Base-by-base conservation (phyloP, 1,284 basidiomycete species). In the Neonothopanus nambi region DNA sequence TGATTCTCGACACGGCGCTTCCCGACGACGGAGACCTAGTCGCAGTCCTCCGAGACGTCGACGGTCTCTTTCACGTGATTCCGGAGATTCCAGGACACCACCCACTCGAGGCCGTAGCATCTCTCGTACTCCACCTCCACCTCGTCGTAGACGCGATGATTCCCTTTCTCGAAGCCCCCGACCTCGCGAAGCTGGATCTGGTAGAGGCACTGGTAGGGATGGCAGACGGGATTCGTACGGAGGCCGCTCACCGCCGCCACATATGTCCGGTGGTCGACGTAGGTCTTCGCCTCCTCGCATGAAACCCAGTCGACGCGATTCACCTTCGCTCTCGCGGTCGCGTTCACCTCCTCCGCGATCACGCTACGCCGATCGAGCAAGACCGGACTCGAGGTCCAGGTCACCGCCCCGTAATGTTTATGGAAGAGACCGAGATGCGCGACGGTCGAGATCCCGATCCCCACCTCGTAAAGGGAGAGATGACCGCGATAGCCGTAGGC, bases 91-190 rank as follows among this genome's bases (percentile, higher is more conserved):
- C 5, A 51, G 46, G 15, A 38, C 41, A 28, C 51, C 49, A 17
- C 44, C 57, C 28, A 58, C 64, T 12, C 65, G 55, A 60, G 58
- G 57, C n/a, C 53, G 67, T 54, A 54, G 52, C 33, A 21, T 57
- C 3, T 63, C 65, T n/a, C 67, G 70, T 17, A 67, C 73, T 3
- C 72, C 74, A 18, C 72, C 70, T 48, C 75, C 67, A 21, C 62
- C 51, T 35, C 37, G 43, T 20, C 61, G 58, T 50, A 68, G 63
- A 51, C 67, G 65, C 39, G 65, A 65, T 11, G 66, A 63, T 26
- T 66, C 70, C 8, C 63, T 65, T 17, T 70, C 62, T 7, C 63
- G 58, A 3, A 33, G 30, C 13, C 30, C 30, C 2, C 30, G 26
- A 11, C 17, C 43, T 23, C 23, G 40, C 24, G 48, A 51, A 20